Evolutionary conservation across 345 rosid genomes (phyloP).

Genomic region (Streptanthus diversifolius): DNA sequence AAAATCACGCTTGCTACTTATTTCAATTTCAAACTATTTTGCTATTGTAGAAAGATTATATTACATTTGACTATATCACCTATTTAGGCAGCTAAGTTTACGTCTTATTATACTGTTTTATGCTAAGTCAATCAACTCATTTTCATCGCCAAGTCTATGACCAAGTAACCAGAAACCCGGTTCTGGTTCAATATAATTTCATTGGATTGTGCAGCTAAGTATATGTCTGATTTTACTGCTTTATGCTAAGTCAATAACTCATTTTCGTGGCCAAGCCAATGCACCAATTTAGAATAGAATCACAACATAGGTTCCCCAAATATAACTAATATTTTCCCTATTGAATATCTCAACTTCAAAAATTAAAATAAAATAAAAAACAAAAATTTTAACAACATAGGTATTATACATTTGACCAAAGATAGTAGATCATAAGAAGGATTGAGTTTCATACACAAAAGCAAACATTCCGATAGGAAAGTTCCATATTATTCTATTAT

Average conservation of each 20-base stretch:
- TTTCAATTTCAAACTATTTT: neutral
- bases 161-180: no score
- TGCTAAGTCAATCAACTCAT: neutral
- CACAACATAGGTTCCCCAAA: neutral
- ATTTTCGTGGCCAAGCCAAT: neutral
- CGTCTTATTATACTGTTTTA: neutral
- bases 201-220: neutral
- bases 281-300: neutral
- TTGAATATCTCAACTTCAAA: no score
- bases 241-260: neutral
- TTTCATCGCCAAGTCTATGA: neutral
- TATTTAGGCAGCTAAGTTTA: neutral
- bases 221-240: neutral
- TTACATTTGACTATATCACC: neutral
- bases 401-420: slow-evolving; percentile 11
- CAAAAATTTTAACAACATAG: neutral
- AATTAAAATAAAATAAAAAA: no score
- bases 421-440: neutral
- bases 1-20: neutral
- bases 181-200: no score
- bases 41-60: neutral
- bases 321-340: no score
- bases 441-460: slow-evolving; percentile 8
- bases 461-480: slow-evolving; percentile 4
- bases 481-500: slow-evolving; percentile 24